A percentile compares a stretch with the other conserved stretches of the same genome.
Evolutionary conservation across 305 asterid genomes (phyloP).

Genomic region (Plantago coronopus): DNA sequence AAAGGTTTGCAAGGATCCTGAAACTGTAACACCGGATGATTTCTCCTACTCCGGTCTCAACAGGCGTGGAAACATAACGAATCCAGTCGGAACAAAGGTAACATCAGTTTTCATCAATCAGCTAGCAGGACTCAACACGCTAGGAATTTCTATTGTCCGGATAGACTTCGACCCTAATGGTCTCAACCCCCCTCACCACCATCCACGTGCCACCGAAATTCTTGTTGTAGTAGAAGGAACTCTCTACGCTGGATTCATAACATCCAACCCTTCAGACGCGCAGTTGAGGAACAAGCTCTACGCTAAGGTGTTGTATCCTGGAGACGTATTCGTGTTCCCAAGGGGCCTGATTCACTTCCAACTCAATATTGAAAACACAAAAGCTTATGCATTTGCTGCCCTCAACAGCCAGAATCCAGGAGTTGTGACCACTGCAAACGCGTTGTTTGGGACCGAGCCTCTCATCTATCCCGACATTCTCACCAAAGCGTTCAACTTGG

Average conservation of each 20-base stretch:
- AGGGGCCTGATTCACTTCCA: conserved; percentile 22
- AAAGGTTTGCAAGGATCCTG: conserved; percentile 18
- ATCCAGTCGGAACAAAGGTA: conserved; percentile 11
- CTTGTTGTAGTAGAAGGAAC: conserved; percentile 6
- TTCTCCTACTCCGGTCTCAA: conserved; percentile 17
- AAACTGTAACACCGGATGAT: conserved; percentile 4
- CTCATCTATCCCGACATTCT: background rate
- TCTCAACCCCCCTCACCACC: conserved; percentile 7
- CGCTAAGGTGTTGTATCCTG: conserved; percentile 10
- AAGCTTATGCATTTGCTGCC: conserved; percentile 15
- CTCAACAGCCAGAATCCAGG: conserved; percentile 22
- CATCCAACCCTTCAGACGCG: conserved; percentile 7
- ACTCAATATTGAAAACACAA: conserved; percentile 5
- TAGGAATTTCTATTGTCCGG: conserved; percentile 13
- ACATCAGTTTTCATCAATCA: conserved; percentile 4
- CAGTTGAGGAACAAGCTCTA: conserved; percentile 2
- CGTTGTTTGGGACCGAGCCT: conserved; percentile 21
- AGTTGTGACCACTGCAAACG: conserved; percentile 16
- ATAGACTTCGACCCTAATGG: conserved; percentile 5
- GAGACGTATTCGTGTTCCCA: conserved; percentile 18
- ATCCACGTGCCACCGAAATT: conserved; percentile 13
- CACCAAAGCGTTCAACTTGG: conserved; percentile 16
- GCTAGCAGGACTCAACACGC: conserved; percentile 23
- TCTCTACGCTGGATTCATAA: conserved; percentile 11
- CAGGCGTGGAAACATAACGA: conserved; percentile 15